Percentiles rank a stretch among this genome's conserved stretches.
phyloP scores from a whole-genome alignment of 352 stramenopile genomes.

The Phytophthora cryptogea region DNA sequence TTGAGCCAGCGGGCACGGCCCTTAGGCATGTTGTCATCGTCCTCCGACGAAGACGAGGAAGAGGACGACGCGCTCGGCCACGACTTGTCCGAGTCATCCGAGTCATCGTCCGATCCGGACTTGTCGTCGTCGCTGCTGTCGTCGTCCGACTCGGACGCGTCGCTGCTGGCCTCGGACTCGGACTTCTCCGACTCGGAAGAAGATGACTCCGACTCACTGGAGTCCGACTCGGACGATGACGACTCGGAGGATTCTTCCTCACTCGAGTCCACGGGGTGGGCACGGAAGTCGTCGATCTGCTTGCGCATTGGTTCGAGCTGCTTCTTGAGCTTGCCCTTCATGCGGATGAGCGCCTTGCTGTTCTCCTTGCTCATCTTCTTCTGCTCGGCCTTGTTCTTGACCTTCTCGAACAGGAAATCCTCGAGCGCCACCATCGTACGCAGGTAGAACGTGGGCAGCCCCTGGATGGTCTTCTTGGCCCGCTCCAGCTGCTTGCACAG shows the following conservation, averaged over 20 bases:
- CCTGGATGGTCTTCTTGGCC: constrained; percentile 84
- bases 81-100: constrained; percentile 55
- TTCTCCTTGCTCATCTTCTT: constrained; percentile 98
- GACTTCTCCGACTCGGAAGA: constrained; percentile 17
- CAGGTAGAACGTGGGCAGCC: constrained; percentile 93
- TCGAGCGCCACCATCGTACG: constrained; percentile 93
- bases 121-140: constrained; percentile 31
- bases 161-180: constrained; percentile 11
- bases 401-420: constrained; percentile 89
- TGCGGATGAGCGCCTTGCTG: constrained; percentile 95
- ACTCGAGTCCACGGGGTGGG: constrained; percentile 86
- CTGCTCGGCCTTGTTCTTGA: constrained; percentile 96
- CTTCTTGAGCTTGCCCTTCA: constrained; percentile 98
- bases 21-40: constrained; percentile 92
- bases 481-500: constrained; percentile 93
- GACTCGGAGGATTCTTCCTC: constrained; percentile 62
- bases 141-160: constrained; percentile 22
- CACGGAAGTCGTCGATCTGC: constrained; percentile 91
- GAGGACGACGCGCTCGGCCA: constrained; percentile 66
- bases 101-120: constrained; percentile 44
- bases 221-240: constrained; percentile 18
- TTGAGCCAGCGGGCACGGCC: constrained; percentile 96
- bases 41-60: constrained; percentile 64
- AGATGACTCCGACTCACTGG: constrained; percentile 20
- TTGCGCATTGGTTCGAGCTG: constrained; percentile 92